These are phyloP conservation scores for Cenococcum geophilum DNA, from an alignment of 495 filamentous ascomycete genomes.

Conservation along the genomic window DNA sequence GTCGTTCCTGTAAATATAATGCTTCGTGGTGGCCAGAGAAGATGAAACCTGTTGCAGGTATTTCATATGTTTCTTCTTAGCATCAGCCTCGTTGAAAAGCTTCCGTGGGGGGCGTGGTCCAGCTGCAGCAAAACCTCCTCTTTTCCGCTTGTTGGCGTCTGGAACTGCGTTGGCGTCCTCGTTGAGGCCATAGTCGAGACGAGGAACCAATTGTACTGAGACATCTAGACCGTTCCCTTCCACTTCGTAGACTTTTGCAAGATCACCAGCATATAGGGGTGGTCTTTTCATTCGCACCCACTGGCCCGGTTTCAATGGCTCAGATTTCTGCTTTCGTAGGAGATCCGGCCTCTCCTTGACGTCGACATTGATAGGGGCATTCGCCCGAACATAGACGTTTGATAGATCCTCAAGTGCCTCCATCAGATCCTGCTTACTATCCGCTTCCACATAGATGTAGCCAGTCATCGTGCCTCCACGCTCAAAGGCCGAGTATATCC, in stretches of 20 bases:
- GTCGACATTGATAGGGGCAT: slow-evolving; percentile 76
- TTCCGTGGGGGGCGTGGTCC: slow-evolving; percentile 69
- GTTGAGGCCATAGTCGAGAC: slow-evolving; percentile 83
- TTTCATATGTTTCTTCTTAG: slow-evolving; percentile 77
- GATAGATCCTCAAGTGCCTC: slow-evolving; percentile 72
- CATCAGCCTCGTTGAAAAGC: slow-evolving; percentile 89
- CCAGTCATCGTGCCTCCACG: slow-evolving; percentile 79
- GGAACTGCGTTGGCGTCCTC: slow-evolving; percentile 62
- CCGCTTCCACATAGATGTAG: slow-evolving; percentile 91
- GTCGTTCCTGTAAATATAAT: slow-evolving; percentile 79
- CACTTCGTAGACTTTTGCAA: slow-evolving; percentile 90
- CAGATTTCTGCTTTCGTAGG: slow-evolving; percentile 77
- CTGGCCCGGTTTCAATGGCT: slow-evolving; percentile 75
- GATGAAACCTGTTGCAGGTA: slow-evolving; percentile 43
- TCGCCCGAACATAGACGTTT: slow-evolving; percentile 72
- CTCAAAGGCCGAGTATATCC: slow-evolving; percentile 85
- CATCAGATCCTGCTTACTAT: slow-evolving; percentile 76
- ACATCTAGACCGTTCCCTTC: slow-evolving; percentile 88
- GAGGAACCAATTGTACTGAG: slow-evolving; percentile 76
- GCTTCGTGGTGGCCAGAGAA: slow-evolving; percentile 45
- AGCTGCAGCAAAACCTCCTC: slow-evolving; percentile 36
- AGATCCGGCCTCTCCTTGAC: slow-evolving; percentile 98
- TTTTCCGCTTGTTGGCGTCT: slow-evolving; percentile 63
- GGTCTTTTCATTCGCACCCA: slow-evolving; percentile 86
- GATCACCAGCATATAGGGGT: slow-evolving; percentile 72